Conservation (phyloP, 2,329 filamentous ascomycete genomes). For the Venturia aucupariae region DNA sequence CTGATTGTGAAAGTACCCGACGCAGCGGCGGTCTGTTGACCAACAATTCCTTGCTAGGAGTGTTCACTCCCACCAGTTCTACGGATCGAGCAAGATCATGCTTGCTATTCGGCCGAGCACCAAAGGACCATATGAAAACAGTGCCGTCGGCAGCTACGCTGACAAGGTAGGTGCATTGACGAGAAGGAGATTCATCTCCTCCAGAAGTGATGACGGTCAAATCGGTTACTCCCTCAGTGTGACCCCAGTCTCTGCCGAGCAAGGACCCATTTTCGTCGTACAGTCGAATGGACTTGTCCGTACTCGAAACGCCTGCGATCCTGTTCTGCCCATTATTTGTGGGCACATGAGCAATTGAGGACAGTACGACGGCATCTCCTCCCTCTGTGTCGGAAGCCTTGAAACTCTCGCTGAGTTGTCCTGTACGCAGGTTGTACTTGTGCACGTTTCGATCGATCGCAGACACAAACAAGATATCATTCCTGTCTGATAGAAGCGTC, state of each 20-base stretch:
- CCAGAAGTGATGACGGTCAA: slow-evolving; percentile 53
- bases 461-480: slow-evolving; percentile 47
- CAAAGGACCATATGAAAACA: slow-evolving; percentile 39
- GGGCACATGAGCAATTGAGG: slow-evolving; percentile 58
- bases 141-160: slow-evolving; percentile 43
- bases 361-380: slow-evolving; percentile 72
- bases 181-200: slow-evolving; percentile 30
- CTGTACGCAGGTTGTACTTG: slow-evolving; percentile 54
- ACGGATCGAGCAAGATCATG: slow-evolving; percentile 28
- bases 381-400: slow-evolving; percentile 74
- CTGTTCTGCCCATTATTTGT: slow-evolving; percentile 48
- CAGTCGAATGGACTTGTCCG: slow-evolving; percentile 87
- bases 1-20: slow-evolving; percentile 76
- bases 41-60: slow-evolving; percentile 25
- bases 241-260: slow-evolving; percentile 84
- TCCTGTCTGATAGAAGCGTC: slow-evolving; percentile 55
- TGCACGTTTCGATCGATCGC: slow-evolving; percentile 54
- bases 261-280: slow-evolving; percentile 77
- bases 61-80: slow-evolving; percentile 27
- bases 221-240: slow-evolving; percentile 87
- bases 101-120: slow-evolving; percentile 23
- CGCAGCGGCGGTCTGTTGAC: slow-evolving; percentile 61
- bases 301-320: slow-evolving; percentile 85
- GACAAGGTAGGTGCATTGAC: slow-evolving; percentile 24
- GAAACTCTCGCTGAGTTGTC: slow-evolving; percentile 63